Evolutionary conservation across 768 basidiomycete species (phyloP).

Genomic region (Serendipita indica): DNA sequence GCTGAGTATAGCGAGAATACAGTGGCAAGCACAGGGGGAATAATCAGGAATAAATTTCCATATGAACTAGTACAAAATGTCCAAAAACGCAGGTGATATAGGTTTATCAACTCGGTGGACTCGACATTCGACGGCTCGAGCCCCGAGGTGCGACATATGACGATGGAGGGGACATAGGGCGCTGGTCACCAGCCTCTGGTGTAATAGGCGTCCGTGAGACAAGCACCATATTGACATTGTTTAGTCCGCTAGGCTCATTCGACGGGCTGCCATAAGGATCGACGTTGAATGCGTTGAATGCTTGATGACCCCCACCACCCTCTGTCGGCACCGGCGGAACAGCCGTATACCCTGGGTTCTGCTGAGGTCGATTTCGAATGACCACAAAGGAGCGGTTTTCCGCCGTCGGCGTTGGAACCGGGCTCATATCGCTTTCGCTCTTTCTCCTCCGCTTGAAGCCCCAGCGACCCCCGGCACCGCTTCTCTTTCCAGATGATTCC

Average conservation of each 20-base stretch:
- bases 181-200: not conserved
- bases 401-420: not conserved
- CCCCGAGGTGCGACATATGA: not conserved
- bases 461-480: not conserved
- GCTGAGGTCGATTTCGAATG: conserved; percentile 1
- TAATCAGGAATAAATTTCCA: too few relatives aligned
- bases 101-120: not conserved
- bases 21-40: too few relatives aligned
- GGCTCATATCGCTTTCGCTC: conserved; percentile 8
- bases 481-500: not conserved
- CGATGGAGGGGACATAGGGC: not conserved
- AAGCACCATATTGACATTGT: not conserved
- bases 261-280: not conserved
- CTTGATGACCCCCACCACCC: too few relatives aligned
- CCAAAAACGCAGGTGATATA: too few relatives aligned
- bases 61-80: too few relatives aligned
- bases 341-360: not conserved
- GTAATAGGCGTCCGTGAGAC: not conserved
- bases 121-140: conserved; percentile 5
- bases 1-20: too few relatives aligned
- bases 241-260: not conserved
- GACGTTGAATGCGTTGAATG: too few relatives aligned
- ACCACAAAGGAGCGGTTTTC: conserved; percentile 4
- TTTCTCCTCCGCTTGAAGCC: conserved; percentile 5
- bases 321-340: not conserved